Evolutionary conservation across 2,329 filamentous ascomycete genomes (phyloP), one percentile per base, ranked within the genome.

Genomic region (Pestalotiopsis fici): DNA sequence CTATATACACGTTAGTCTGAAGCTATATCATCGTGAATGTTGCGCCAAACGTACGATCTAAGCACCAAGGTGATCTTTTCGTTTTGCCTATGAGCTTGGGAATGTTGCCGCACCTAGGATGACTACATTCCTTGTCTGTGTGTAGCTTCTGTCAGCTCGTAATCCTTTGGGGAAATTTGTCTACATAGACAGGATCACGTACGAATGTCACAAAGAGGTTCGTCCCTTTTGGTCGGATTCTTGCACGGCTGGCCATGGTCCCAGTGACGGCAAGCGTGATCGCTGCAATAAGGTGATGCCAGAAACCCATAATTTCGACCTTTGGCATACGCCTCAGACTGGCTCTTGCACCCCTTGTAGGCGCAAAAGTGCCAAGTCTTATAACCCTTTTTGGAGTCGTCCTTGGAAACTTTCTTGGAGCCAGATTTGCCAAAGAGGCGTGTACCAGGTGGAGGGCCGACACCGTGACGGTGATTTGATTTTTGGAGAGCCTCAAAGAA

Each of bases 221-320:
- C 21, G 5, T 37, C 37, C 39, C n/a, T 63, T 23, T 50, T 63
- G 37, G 35, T 63, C 9, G 35, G 13, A 50, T 47, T 63, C 60
- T 21, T 50, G 23, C 60, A 63, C 35, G 23, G 23, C 39, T 35
- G 23, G 6, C 39, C 60, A 25, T 21, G 37, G 35, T 47, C 39
- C 27, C 27, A 35, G 23, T 43, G 18, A 12, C 15, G 35, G 27
- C 60, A 63, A 4, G 60, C 60, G 50, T 63, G 60, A 23, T 21
- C 37, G 60, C 39, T 63, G 60, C 60, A 63, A 23, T 63, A 63
- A 25, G 35, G 21, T 37, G 60, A 61, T 39, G 28, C 59, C 13
- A 47, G 60, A 28, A 15, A 47, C 5, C 57, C 57, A 35, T 60
- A 35, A 15, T 35, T 15, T 60, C 6, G 15, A 13, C 57, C 57